phyloP scores from a whole-genome alignment of 768 basidiomycete species.

The Suillus decipiens region DNA sequence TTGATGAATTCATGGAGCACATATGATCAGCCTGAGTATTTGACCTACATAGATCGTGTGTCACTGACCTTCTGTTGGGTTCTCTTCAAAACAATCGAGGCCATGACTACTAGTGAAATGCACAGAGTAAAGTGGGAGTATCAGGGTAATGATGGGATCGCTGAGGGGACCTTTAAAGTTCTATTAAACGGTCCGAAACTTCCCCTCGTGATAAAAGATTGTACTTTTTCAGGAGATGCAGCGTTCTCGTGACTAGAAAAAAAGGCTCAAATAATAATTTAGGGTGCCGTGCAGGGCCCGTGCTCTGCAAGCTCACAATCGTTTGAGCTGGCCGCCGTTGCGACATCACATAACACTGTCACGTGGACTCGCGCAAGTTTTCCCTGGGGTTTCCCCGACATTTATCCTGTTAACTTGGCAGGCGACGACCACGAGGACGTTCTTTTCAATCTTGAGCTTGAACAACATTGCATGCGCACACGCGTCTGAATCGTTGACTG shows the following conservation, averaged over 20 bases:
- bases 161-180: not conserved
- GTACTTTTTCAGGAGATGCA: conserved; percentile 3
- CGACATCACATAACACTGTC: not conserved
- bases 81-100: conserved; percentile 54
- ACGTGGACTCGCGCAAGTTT: not conserved
- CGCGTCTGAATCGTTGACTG: not conserved
- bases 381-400: not conserved
- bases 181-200: conserved; percentile 17
- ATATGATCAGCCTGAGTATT: conserved; percentile 1
- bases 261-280: conserved; percentile 8
- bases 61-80: conserved; percentile 56
- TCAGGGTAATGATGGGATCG: conserved; percentile 13
- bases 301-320: not conserved
- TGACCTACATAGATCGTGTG: conserved; percentile 8
- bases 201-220: conserved; percentile 8
- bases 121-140: conserved; percentile 16
- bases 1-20: conserved; percentile 23
- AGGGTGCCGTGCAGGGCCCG: not conserved
- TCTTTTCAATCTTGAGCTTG: not conserved
- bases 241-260: conserved; percentile 15
- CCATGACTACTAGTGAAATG: conserved; percentile 38
- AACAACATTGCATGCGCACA: not conserved
- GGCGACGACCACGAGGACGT: not conserved
- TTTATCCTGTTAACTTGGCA: not conserved
- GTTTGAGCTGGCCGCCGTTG: not conserved